Base-by-base conservation (phyloP, 108 stramenopile genomes). In the Parmales sp. region DNA sequence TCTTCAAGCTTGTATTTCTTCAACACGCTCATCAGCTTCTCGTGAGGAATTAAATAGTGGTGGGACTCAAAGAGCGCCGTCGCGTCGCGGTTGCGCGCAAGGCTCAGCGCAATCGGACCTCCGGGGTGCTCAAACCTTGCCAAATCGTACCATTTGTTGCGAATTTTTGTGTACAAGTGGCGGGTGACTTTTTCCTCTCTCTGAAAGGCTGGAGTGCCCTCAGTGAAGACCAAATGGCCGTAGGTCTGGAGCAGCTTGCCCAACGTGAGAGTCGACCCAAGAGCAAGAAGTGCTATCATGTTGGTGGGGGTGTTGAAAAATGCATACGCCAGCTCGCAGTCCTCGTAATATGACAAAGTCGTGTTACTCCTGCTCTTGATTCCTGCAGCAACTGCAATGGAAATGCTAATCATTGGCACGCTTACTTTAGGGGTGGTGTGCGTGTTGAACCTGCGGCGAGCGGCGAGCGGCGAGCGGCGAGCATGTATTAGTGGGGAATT, bases 1-100 rank as follows among this genome's bases (percentile, higher is more conserved):
- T 63, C 69, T 0, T 64, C 45, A 13, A 82, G 70, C 69, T 79
- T 65, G 38, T 77, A 82, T 39, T 79, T 82, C 22, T 72, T 39
- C 23, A 82, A 66, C 25, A 79, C 65, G 49, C 73, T 75, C 51
- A 70, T 37, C 31, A 80, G 48, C 45, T 43, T 73, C 8, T 70
- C 60, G 29, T 72, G 73, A 25, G 68, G 20, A 18, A 64, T 67
- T 22, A 82, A 65, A 1, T 69, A 76, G 69, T 82, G 81, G 41
- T 82, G 81, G 0, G 81, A 82, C 69, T 82, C 81, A 43, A 82
- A 79, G 18, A 82, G 46, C 13, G 78, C 81, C 7, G 81, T 79
- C 9, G 72, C 78, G 68, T 82, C 81, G 37, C 81, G 46, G 39
- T 44, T 45, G 6, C 79, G 45, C 1, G 74, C 66, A 1, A 82